Conservation (phyloP, 148 eudicot species). For the Rhododendron molle region DNA sequence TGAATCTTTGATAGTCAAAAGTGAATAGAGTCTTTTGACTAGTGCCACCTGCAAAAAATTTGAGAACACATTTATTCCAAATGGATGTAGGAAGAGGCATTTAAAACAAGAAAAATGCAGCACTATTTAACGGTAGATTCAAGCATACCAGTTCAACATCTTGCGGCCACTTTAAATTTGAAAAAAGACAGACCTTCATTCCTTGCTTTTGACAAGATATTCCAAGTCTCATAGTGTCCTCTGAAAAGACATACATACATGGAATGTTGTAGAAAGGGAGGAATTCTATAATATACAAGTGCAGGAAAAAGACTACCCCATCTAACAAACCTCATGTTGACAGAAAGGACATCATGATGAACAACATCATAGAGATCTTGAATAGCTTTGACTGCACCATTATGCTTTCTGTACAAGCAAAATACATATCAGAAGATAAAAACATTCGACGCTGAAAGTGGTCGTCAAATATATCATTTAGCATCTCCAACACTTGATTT, state of each 20-base stretch:
- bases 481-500: no score
- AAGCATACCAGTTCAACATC: conserved; percentile 69
- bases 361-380: conserved; percentile 94
- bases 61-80: conserved; percentile 3
- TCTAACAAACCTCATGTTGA: conserved; percentile 69
- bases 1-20: conserved; percentile 86
- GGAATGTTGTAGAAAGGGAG: neutral
- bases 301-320: neutral
- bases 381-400: conserved; percentile 90
- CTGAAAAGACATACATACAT: conserved; percentile 22
- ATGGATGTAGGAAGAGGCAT: neutral
- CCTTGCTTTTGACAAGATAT: conserved; percentile 57
- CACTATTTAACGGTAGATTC: neutral
- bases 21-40: conserved; percentile 69
- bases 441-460: neutral
- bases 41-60: conserved; percentile 58
- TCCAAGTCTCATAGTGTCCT: conserved; percentile 72
- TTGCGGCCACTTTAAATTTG: conserved; percentile 82
- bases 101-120: neutral
- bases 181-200: conserved; percentile 82
- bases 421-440: neutral
- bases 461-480: neutral
- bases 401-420: conserved; percentile 55
- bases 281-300: neutral
- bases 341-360: conserved; percentile 61